Base-by-base conservation (phyloP, 2,329 filamentous ascomycete genomes). In the Daldinia eschscholtzii region DNA sequence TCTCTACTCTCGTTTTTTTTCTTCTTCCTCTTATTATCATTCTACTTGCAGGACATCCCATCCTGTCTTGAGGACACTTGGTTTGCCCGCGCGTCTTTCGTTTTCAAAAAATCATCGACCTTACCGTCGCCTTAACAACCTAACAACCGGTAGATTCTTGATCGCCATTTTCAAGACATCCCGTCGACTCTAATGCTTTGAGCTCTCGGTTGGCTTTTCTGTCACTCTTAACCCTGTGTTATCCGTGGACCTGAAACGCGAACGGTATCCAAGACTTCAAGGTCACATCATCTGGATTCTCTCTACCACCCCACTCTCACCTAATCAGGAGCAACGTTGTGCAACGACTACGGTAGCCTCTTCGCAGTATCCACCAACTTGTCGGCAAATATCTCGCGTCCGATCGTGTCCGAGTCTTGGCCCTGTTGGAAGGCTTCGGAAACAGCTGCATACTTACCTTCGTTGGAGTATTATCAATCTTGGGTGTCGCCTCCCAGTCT, bases 241-340 rank as follows among this genome's bases (percentile, higher is more conserved):
- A 67, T 68, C 68, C 67, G 59, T 73, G 66, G 56, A 68, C 75
- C 75, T 83, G 82, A 83, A 83, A 83, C 82, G 75, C 74, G 76
- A 77, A 75, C 65, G 67, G 75, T 74, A 72, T 74, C 74, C 68
- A 64, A 72, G 68, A 69, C 70, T 59, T 48, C 26, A 53, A 60
- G 33, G 70, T 70, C 64, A 62, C 67, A 72, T 72, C 67, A 68
- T 55, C 61, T 67, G 59, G 59, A 57, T 72, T 72, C 67, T 61
- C 67, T 70, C 65, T 72, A 71, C 72, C 71, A 70, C 72, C 63
- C 61, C 67, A 65, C 65, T 63, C 61, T 62, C 68, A 58, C 72
- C 70, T 62, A 70, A 57, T 65, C 72, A 70, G 72, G 73, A 72
- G 70, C 65, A 59, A 61, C 74, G 68, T 68, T 74, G 73, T 76